Base-by-base conservation (phyloP, 139 green algal species). In the Marvania coccoides region DNA sequence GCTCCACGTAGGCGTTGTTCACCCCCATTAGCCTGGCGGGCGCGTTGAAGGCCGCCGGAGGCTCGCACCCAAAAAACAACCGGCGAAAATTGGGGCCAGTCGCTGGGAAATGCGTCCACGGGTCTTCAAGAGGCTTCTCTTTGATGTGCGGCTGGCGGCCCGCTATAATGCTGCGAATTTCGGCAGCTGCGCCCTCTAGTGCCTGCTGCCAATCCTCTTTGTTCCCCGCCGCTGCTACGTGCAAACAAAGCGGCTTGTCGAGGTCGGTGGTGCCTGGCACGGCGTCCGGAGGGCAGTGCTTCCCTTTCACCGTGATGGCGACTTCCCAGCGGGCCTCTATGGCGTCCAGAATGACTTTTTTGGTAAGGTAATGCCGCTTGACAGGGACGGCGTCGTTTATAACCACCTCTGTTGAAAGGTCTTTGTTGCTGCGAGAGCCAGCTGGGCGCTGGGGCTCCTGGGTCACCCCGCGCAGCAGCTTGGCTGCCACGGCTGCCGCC, bases 281-380 rank as follows among this genome's bases (percentile, higher is more conserved):
- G 36, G 35, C 28, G 23, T 56, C 65, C 3, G 55, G 65, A 2
- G 65, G 40, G 55, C 51, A 65, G 65, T 72, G 65, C 40, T 56
- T 55, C 31, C 65, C 56, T 19, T 51, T 39, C 31, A 3, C 56
- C n/a, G 48, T 33, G 31, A 65, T 42, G 30, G 15, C 30, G 33
- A 72, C 65, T 12, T 34, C 24, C 65, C 65, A 72, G 39, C 60
- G 61, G 4, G 13, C 6, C 42, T 72, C 65, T 24, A 72, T 47
- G 38, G 59, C 55, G 26, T 38, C 31, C 26, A 63, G 55, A 5
- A 34, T 60, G 56, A 33, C 59, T 34, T 56, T 55, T 42, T 65
- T 65, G 13, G 55, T 53, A 3, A 72, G 65, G 24, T 51, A 12
- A 34, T 48, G 26, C 14, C 65, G 54, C 23, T 26, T 39, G 33